phyloP scores from a whole-genome alignment of 352 stramenopile genomes.

The Stramenopiles sp. region DNA sequence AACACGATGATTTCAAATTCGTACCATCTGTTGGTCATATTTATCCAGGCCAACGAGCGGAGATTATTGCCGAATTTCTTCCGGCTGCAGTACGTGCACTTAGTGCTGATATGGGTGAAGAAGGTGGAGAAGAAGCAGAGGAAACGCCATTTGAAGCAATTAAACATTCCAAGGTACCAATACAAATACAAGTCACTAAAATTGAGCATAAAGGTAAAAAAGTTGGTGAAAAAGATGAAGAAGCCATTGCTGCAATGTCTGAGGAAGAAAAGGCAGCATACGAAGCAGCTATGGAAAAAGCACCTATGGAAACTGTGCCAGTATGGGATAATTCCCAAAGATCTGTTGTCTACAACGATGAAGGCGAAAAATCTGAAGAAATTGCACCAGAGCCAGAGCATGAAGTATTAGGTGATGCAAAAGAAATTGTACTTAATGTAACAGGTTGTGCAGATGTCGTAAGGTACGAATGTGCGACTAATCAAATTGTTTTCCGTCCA shows the following conservation, averaged over 20 bases:
- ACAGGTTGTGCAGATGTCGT: constrained; percentile 37
- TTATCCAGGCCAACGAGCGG: constrained; percentile 16
- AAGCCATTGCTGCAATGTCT: background rate
- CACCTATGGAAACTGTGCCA: background rate
- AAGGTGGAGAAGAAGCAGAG: background rate
- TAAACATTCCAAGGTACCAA: background rate
- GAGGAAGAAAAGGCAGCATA: background rate
- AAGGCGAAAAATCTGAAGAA: background rate
- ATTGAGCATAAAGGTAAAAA: background rate
- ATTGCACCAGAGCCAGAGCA: background rate
- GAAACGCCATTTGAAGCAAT: background rate
- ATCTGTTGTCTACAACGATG: background rate
- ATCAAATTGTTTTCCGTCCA: constrained; percentile 37
- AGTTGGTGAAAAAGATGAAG: background rate
- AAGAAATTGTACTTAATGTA: background rate
- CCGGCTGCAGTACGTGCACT: background rate
- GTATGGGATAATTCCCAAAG: background rate
- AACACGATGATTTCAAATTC: constrained; percentile 38
- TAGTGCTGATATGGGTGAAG: background rate
- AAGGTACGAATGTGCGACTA: constrained; percentile 36
- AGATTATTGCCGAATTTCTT: background rate
- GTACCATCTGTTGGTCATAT: constrained; percentile 44
- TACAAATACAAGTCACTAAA: background rate
- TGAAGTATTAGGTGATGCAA: background rate
- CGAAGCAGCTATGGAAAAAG: background rate